phyloP scores from a whole-genome alignment of 2,329 filamentous ascomycete species.

The Aspergillus sp. region DNA sequence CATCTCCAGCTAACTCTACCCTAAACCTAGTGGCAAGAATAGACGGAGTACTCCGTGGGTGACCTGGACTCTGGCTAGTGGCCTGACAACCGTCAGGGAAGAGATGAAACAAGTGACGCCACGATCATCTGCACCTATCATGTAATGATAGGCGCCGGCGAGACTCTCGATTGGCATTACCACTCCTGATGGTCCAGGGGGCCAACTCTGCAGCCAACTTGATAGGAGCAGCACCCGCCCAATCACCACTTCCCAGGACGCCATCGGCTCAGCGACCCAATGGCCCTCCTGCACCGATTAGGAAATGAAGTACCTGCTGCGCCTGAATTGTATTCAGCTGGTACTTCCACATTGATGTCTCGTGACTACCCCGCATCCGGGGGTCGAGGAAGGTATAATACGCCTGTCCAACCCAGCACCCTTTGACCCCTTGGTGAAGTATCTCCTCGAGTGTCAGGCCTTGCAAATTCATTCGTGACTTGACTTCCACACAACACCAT shows the following conservation, averaged over 20 bases:
- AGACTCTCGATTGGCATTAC: not conserved
- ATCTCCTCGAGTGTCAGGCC: not conserved
- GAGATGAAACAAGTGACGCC: not conserved
- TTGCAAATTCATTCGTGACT: not conserved
- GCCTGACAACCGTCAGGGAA: not conserved
- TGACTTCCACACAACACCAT: not conserved
- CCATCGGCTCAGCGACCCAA: not conserved
- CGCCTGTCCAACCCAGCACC: constrained; percentile 10
- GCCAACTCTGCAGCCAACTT: not conserved
- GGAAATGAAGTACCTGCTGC: not conserved
- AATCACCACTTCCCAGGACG: constrained; percentile 7
- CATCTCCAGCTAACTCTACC: no score
- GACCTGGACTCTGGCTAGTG: no score
- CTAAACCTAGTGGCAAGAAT: no score
- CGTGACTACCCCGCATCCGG: constrained; percentile 22
- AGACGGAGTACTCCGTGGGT: no score
- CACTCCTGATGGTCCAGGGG: not conserved
- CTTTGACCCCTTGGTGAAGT: not conserved
- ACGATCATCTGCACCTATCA: not conserved
- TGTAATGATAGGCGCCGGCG: not conserved
- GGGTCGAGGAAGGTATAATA: constrained; percentile 17
- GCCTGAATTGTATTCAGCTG: not conserved
- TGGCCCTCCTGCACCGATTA: not conserved
- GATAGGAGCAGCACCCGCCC: constrained; percentile 7
- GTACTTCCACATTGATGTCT: constrained; percentile 6